These are phyloP conservation scores for Trichophyton mentagrophytes DNA, from an alignment of 2,329 filamentous ascomycete species.

Conservation along the genomic window DNA sequence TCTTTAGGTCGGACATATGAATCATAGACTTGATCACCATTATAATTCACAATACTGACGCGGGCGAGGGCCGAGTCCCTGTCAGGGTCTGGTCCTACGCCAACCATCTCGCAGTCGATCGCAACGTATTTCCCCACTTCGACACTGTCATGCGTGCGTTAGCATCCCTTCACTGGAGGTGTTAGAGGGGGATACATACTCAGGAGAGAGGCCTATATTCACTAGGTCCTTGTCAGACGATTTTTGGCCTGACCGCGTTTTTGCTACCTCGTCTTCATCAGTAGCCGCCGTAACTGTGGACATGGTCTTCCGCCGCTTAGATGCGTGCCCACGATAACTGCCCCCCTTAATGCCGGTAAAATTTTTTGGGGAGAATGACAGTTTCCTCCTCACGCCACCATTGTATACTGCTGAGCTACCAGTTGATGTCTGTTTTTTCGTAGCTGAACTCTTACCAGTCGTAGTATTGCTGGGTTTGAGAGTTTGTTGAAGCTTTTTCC, in stretches of 20 bases:
- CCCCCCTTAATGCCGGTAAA: not conserved
- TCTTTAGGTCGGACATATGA: conserved; percentile 72
- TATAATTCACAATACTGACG: conserved; percentile 84
- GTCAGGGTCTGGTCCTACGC: conserved; percentile 51
- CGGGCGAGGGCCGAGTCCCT: conserved; percentile 67
- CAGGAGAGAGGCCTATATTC: conserved; percentile 49
- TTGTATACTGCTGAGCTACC: conserved; percentile 7
- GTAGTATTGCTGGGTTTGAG: conserved; percentile 23
- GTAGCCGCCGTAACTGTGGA: not conserved
- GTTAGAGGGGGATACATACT: conserved; percentile 19
- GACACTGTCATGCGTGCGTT: conserved; percentile 33
- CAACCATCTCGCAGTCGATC: conserved; percentile 98
- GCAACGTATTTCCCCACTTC: conserved; percentile 81
- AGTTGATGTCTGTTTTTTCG: conserved; percentile 9
- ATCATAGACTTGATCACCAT: conserved; percentile 86
- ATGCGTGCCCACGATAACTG: not conserved
- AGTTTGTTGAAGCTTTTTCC: conserved; percentile 39
- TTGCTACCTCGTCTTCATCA: not conserved
- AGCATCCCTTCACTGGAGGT: not conserved
- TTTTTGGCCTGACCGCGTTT: not conserved
- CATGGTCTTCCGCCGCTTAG: conserved; percentile 8
- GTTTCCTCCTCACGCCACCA: conserved; percentile 11
- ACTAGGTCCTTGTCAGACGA: conserved; percentile 33
- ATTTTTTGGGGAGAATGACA: conserved; percentile 4
- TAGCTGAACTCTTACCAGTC: conserved; percentile 16